phyloP scores from a whole-genome alignment of 2,329 filamentous ascomycete genomes.

The Orbilia oligospora region DNA sequence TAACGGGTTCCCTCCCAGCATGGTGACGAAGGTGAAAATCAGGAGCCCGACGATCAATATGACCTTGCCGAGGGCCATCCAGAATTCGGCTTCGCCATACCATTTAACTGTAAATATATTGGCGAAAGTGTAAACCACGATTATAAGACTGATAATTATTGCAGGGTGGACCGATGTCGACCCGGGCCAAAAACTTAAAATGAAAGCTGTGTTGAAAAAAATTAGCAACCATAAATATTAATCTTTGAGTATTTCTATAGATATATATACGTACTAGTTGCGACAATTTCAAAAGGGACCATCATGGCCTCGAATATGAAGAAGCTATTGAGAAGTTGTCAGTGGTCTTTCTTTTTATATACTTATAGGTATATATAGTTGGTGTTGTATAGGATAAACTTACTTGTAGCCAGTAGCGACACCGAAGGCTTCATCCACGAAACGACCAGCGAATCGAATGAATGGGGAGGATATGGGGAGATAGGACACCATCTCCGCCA shows the following conservation, averaged over 20 bases:
- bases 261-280: constrained; percentile 69
- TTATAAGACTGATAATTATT: constrained; percentile 75
- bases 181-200: constrained; percentile 76
- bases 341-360: neutral
- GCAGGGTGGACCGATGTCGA: constrained; percentile 71
- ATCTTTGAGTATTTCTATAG: neutral
- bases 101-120: constrained; percentile 81
- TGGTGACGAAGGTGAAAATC: constrained; percentile 83
- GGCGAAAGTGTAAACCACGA: constrained; percentile 73
- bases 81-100: constrained; percentile 84
- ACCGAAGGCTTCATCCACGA: constrained; percentile 81
- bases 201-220: constrained; percentile 66
- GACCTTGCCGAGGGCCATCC: constrained; percentile 78
- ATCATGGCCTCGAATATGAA: constrained; percentile 79
- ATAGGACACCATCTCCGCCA: constrained; percentile 84
- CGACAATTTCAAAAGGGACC: constrained; percentile 78
- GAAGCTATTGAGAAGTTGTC: constrained; percentile 65
- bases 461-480: constrained; percentile 83
- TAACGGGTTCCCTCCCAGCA: constrained; percentile 84
- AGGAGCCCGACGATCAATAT: constrained; percentile 80
- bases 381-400: constrained; percentile 6
- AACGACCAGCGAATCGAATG: constrained; percentile 81
- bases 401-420: constrained; percentile 81
- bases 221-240: neutral
- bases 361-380: too few species aligned